Conservation (phyloP, 176 grass and related monocot genomes). For the Phragmites australis region DNA sequence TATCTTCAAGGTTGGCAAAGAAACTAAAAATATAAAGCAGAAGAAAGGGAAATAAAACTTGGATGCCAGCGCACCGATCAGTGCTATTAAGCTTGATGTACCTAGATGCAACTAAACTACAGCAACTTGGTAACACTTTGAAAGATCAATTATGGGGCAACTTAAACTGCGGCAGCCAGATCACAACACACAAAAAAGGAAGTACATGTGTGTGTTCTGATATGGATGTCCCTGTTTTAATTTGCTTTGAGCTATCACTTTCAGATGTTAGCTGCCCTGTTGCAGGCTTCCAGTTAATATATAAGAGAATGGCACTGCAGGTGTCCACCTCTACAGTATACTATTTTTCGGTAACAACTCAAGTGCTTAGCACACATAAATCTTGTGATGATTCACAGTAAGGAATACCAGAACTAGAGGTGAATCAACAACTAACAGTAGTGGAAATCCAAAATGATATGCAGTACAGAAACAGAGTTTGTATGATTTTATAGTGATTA, state of each 20-base stretch:
- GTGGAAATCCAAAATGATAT: not conserved
- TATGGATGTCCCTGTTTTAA: not conserved
- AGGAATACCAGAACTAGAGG: not conserved
- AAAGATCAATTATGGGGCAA: not conserved
- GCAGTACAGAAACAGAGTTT: not conserved
- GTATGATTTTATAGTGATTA: not conserved
- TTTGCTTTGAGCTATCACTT: not conserved
- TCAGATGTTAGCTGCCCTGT: slow-evolving; percentile 2
- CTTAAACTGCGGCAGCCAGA: not conserved
- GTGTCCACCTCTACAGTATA: not conserved
- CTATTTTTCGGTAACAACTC: not conserved
- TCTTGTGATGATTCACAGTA: not conserved
- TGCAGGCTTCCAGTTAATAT: not conserved
- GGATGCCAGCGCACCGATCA: not conserved
- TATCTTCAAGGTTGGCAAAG: not conserved
- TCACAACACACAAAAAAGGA: not conserved
- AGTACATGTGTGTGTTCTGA: not conserved
- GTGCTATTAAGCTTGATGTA: not conserved
- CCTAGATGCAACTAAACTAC: not conserved
- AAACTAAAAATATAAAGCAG: not conserved
- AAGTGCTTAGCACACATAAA: not conserved
- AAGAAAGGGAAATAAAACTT: not conserved
- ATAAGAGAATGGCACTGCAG: not conserved
- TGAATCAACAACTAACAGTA: not conserved
- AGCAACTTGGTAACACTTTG: slow-evolving; percentile 9